Conservation (phyloP, 208 protist genomes). For the Leptomonas pyrrhocoris region DNA sequence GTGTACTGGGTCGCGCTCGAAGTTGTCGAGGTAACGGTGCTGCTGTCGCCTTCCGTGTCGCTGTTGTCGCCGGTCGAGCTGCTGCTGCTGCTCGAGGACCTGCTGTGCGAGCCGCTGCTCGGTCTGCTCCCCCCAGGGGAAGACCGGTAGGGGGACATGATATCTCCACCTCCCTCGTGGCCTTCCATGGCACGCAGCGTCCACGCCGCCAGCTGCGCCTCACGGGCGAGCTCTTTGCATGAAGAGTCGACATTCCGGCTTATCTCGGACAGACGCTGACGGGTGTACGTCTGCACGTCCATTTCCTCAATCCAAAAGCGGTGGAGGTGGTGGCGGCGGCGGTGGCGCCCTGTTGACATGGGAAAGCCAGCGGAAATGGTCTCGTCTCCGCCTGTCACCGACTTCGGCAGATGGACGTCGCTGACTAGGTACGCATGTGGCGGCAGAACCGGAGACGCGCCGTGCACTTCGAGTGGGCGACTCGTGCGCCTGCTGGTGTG, state of each 20-base stretch:
- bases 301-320: slow-evolving; percentile 14
- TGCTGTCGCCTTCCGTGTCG: not conserved
- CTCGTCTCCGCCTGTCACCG: not conserved
- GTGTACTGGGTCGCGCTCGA: not conserved
- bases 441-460: not conserved
- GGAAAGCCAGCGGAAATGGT: not conserved
- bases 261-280: slow-evolving; percentile 23
- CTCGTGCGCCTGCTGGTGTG: not conserved
- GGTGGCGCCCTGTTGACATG: not conserved
- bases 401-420: slow-evolving; percentile 8
- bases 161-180: not conserved
- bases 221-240: not conserved
- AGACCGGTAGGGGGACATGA: not conserved
- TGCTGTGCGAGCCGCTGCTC: too few species aligned
- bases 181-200: slow-evolving; percentile 28
- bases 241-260: slow-evolving; percentile 11
- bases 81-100: slow-evolving; percentile 5
- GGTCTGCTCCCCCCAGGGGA: not conserved
- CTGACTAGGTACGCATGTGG: slow-evolving; percentile 11
- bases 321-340: slow-evolving; percentile 10
- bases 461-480: slow-evolving; percentile 13
- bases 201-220: slow-evolving; percentile 16
- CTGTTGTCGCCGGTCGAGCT: not conserved
- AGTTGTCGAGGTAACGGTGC: not conserved
- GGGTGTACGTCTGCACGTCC: slow-evolving; percentile 19